A percentile compares a stretch with the other conserved stretches of the same genome.
phyloP scores from a whole-genome alignment of 768 basidiomycete species.

The Rhodosporidiobolus sp. region DNA sequence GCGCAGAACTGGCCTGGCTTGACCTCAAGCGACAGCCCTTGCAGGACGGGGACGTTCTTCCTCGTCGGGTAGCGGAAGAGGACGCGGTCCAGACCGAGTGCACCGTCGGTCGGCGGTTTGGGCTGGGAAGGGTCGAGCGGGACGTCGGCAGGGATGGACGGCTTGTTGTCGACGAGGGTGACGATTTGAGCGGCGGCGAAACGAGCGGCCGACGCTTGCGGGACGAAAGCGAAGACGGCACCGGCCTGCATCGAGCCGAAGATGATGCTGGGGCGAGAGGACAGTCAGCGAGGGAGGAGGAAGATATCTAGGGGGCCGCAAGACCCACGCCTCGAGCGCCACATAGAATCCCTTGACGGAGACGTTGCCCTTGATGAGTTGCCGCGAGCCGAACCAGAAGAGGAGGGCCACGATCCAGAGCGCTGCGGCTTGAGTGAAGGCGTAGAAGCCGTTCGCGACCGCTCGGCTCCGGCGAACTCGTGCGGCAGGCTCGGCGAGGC shows the following conservation, averaged over 20 bases:
- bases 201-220: conserved; percentile 80
- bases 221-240: conserved; percentile 60
- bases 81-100: conserved; percentile 48
- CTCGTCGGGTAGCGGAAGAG: conserved; percentile 52
- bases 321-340: conserved; percentile 59
- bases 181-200: conserved; percentile 72
- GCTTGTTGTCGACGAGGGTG: conserved; percentile 66
- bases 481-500: conserved; percentile 67
- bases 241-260: conserved; percentile 75
- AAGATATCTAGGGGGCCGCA: no score
- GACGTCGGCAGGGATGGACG: conserved; percentile 73
- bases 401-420: conserved; percentile 78
- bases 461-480: conserved; percentile 64
- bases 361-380: conserved; percentile 58
- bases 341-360: conserved; percentile 71
- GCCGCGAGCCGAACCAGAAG: conserved; percentile 50
- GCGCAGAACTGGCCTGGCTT: conserved; percentile 51
- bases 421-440: conserved; percentile 63
- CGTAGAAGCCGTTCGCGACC: conserved; percentile 55
- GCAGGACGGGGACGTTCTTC: conserved; percentile 47
- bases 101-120: conserved; percentile 46
- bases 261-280: background rate
- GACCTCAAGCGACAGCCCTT: conserved; percentile 43
- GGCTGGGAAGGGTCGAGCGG: conserved; percentile 46
- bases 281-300: no score